Evolutionary conservation across 495 filamentous ascomycete genomes (phyloP).

Genomic region (Neurospora tetraspora): DNA sequence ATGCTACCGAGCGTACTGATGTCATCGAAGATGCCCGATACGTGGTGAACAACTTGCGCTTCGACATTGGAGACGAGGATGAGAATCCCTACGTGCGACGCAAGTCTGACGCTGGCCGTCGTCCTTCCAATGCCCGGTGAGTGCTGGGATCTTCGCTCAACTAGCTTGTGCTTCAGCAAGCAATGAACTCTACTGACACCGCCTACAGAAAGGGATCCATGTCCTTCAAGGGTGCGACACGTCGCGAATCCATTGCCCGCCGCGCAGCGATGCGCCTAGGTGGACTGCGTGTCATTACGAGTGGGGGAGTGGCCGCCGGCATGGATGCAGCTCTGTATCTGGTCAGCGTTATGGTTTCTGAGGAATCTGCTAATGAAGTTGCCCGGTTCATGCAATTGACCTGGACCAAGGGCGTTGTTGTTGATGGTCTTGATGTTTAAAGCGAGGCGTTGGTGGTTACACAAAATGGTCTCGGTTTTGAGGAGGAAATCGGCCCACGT

Average conservation of each 20-base stretch:
- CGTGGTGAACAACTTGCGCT: conserved; percentile 70
- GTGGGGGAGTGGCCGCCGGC: conserved; percentile 65
- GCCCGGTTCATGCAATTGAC: conserved; percentile 58
- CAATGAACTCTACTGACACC: neutral
- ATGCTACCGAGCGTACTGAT: conserved; percentile 52
- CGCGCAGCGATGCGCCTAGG: conserved; percentile 55
- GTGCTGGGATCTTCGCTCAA: conserved; percentile 2
- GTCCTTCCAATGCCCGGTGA: conserved; percentile 52
- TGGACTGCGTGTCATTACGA: conserved; percentile 65
- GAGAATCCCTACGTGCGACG: conserved; percentile 64
- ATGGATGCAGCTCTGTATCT: conserved; percentile 72
- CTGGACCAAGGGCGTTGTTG: conserved; percentile 61
- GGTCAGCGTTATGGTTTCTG: conserved; percentile 59
- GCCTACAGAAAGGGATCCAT: conserved; percentile 52
- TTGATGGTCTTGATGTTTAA: conserved; percentile 66
- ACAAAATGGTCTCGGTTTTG: neutral
- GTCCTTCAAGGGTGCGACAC: conserved; percentile 53
- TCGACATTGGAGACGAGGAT: conserved; percentile 62
- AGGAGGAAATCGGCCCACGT: neutral
- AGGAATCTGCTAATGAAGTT: conserved; percentile 58
- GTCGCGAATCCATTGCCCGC: conserved; percentile 58
- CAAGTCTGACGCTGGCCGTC: conserved; percentile 50
- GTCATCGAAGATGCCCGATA: conserved; percentile 67
- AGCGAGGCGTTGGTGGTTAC: conserved; percentile 1
- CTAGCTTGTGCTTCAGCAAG: too few relatives aligned